Evolutionary conservation across 768 basidiomycete species (phyloP).

Genomic region (Collybia nuda): DNA sequence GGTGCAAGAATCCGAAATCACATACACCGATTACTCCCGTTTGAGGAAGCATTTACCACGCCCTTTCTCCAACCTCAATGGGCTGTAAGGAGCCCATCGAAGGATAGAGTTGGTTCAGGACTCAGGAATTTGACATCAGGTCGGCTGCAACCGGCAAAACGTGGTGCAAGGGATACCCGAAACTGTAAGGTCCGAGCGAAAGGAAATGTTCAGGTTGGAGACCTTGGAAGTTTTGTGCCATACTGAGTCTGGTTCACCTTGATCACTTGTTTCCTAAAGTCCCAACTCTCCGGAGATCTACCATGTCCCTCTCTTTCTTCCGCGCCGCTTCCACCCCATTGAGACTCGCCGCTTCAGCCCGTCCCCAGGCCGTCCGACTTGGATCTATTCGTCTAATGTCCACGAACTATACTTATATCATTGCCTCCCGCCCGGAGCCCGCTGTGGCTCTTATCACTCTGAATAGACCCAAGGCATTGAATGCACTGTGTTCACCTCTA

Average conservation of each 20-base stretch:
- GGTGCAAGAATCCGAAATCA: too few relatives aligned
- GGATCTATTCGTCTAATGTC: conserved; percentile 49
- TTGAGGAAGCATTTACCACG: too few relatives aligned
- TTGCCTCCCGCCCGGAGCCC: conserved; percentile 66
- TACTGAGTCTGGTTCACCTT: neutral
- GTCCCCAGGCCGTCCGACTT: conserved; percentile 8
- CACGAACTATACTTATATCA: conserved; percentile 59
- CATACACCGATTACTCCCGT: too few relatives aligned
- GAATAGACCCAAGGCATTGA: conserved; percentile 88
- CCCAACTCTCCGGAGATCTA: conserved; percentile 5
- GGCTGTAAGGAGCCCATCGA: too few relatives aligned
- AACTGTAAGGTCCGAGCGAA: neutral
- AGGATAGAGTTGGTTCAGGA: neutral
- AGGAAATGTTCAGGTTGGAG: neutral
- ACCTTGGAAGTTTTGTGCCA: neutral
- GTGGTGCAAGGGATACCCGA: neutral
- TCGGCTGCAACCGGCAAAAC: conserved; percentile 10
- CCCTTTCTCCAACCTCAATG: too few relatives aligned
- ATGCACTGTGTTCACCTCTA: conserved; percentile 81
- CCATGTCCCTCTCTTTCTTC: conserved; percentile 22
- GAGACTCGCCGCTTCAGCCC: conserved; percentile 8
- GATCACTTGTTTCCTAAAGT: neutral
- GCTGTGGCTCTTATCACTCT: conserved; percentile 79
- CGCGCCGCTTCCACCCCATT: conserved; percentile 16
- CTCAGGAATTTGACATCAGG: neutral